phyloP scores from a whole-genome alignment of 2,329 filamentous ascomycete genomes.

The Hymenoscyphus repandus region DNA sequence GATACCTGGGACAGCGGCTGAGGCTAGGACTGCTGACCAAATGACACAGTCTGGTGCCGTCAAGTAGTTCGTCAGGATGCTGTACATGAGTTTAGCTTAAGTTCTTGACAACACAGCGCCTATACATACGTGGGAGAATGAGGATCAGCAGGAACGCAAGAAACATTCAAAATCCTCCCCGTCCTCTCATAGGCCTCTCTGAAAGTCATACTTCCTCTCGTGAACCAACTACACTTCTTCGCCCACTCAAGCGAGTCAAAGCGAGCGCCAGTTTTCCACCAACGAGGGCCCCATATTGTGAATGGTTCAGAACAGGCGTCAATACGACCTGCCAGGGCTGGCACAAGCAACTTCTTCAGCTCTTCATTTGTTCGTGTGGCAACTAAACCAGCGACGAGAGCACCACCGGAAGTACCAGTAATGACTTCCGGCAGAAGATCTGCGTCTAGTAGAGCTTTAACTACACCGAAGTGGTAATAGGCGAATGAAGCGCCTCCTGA shows the following conservation, averaged over 20 bases:
- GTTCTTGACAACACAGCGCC: not conserved
- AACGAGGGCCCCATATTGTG: conserved; percentile 70
- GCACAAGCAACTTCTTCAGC: conserved; percentile 76
- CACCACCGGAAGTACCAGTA: conserved; percentile 91
- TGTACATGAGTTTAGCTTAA: conserved; percentile 47
- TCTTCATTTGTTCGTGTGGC: conserved; percentile 91
- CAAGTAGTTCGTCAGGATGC: conserved; percentile 91
- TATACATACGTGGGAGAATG: conserved; percentile 61
- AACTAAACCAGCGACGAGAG: conserved; percentile 79
- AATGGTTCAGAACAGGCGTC: conserved; percentile 78
- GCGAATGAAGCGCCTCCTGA: conserved; percentile 93
- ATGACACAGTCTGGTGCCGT: conserved; percentile 96
- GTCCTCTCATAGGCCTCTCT: conserved; percentile 91
- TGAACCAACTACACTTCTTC: conserved; percentile 79
- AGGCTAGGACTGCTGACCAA: conserved; percentile 93
- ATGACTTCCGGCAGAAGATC: conserved; percentile 87
- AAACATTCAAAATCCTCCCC: conserved; percentile 90
- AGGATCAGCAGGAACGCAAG: conserved; percentile 91
- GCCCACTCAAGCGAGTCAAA: conserved; percentile 96
- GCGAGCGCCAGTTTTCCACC: conserved; percentile 88
- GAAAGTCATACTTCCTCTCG: conserved; percentile 86
- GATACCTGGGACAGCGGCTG: conserved; percentile 92
- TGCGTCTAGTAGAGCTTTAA: conserved; percentile 83
- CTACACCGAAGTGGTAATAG: conserved; percentile 93
- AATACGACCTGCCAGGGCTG: conserved; percentile 79